Percentiles rank a stretch among this genome's conserved stretches.
Evolutionary conservation across 148 eudicot genomes (phyloP).

Genomic region (Mesembryanthemum crystallinum): DNA sequence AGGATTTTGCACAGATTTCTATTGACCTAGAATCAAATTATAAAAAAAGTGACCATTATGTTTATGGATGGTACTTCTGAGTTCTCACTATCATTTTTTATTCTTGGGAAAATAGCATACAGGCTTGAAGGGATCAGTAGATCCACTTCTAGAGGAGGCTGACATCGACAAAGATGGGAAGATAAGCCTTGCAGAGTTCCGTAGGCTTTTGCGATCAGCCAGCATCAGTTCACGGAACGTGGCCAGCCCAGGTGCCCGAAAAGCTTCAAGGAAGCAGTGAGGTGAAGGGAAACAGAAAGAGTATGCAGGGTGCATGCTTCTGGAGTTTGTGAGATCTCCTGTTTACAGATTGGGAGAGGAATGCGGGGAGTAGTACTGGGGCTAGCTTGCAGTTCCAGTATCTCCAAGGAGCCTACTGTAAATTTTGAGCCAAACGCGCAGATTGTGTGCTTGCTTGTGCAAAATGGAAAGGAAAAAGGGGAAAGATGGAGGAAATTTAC

Average conservation of each 20-base stretch:
- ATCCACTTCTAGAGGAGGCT: constrained; percentile 88
- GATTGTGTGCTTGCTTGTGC: constrained; percentile 5
- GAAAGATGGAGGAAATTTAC: not conserved
- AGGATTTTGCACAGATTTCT: not conserved
- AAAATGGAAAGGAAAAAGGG: not conserved
- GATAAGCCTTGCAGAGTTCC: constrained; percentile 85
- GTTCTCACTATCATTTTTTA: not conserved
- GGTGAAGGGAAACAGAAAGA: no score
- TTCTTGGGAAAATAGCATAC: constrained; percentile 55
- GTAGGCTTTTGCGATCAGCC: constrained; percentile 86
- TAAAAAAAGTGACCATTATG: no score
- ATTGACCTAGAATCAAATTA: no score
- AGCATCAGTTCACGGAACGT: constrained; percentile 59
- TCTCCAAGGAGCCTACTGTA: not conserved
- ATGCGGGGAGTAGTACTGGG: constrained; percentile 9
- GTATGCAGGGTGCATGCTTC: not conserved
- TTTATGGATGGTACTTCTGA: no score
- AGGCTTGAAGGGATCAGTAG: constrained; percentile 82
- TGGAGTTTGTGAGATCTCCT: constrained; percentile 6
- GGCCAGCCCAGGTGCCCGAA: constrained; percentile 36
- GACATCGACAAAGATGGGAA: constrained; percentile 89
- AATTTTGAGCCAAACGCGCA: not conserved
- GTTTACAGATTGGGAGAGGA: constrained; percentile 6
- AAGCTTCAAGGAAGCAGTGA: constrained; percentile 22
- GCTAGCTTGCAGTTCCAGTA: not conserved